A percentile compares a stretch with the other conserved stretches of the same genome.
Conservation (phyloP, 257 asterid genomes). For the Cruciata laevipes region DNA sequence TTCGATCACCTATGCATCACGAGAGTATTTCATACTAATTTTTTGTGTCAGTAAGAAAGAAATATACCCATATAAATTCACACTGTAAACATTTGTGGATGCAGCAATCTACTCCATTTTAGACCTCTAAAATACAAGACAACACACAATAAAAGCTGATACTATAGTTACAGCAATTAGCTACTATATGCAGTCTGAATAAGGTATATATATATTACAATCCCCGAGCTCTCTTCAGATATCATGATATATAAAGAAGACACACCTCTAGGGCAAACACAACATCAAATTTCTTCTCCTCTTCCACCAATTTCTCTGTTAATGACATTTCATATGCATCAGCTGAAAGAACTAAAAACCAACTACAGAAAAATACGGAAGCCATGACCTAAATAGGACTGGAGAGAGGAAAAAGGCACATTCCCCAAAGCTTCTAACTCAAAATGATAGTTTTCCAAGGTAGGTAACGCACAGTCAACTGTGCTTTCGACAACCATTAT, state of each 20-base stretch:
- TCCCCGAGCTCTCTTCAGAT: background rate
- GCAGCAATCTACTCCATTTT: background rate
- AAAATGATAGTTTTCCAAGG: background rate
- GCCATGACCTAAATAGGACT: background rate
- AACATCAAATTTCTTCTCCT: conserved; percentile 72
- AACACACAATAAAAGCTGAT: background rate
- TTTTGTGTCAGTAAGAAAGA: background rate
- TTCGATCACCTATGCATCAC: conserved; percentile 68
- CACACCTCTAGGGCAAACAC: conserved; percentile 87
- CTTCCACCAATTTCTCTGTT: conserved; percentile 87
- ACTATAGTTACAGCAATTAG: background rate
- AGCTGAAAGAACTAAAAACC: background rate
- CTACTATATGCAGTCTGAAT: background rate
- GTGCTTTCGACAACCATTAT: background rate
- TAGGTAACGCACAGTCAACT: background rate
- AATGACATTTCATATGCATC: conserved; percentile 20
- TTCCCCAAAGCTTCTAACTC: background rate
- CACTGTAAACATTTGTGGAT: background rate
- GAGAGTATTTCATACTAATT: conserved; percentile 9
- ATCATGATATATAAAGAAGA: conserved; percentile 3
- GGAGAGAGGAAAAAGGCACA: background rate
- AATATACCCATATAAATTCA: background rate
- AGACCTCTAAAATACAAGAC: background rate
- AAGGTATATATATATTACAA: background rate
- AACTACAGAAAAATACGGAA: background rate